Conservation (phyloP, 331 rosid species). For the Acacia pycnantha region DNA sequence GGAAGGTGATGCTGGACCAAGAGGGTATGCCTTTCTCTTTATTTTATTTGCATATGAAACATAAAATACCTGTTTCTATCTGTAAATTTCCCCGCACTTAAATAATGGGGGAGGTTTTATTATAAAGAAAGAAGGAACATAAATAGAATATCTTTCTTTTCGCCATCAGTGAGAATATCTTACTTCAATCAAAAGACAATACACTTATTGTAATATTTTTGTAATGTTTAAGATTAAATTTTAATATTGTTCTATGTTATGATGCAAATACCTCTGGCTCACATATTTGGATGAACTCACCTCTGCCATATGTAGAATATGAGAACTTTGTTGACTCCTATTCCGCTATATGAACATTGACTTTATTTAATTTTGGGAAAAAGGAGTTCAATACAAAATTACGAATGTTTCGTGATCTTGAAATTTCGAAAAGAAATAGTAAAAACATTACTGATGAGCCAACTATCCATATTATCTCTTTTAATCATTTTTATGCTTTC, state of each 20-base stretch:
- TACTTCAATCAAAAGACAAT: not conserved
- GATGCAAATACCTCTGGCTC: not conserved
- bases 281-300: too few relatives aligned
- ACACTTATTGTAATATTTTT: not conserved
- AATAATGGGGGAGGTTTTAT: constrained; percentile 13
- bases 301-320: not conserved
- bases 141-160: not conserved
- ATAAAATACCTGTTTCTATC: constrained; percentile 14
- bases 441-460: constrained; percentile 9
- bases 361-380: constrained; percentile 5
- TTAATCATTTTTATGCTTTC: constrained; percentile 17
- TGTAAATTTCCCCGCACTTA: not conserved
- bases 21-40: constrained; percentile 63
- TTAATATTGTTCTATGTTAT: not conserved
- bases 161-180: not conserved
- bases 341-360: not conserved
- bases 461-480: constrained; percentile 1
- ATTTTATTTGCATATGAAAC: constrained; percentile 21
- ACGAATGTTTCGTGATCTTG: constrained; percentile 1
- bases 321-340: not conserved
- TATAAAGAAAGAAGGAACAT: not conserved
- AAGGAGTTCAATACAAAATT: constrained; percentile 8
- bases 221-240: too few relatives aligned
- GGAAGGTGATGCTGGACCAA: constrained; percentile 95
- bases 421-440: not conserved